Conservation (phyloP, 106 monocot species). For the Vanilla planifolia region DNA sequence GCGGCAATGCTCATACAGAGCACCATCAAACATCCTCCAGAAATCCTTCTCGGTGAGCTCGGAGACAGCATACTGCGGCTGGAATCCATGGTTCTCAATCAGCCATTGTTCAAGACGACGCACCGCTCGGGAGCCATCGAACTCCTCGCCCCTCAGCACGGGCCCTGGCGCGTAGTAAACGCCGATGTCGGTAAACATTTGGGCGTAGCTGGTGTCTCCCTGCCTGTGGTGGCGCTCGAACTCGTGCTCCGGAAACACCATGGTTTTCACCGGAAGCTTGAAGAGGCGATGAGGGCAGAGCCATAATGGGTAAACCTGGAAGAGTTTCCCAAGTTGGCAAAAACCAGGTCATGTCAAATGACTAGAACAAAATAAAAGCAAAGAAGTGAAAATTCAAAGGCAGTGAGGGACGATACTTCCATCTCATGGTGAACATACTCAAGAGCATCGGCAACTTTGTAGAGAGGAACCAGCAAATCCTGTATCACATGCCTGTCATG, state of each 20-base stretch:
- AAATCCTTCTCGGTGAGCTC: conserved; percentile 42
- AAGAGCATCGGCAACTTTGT: conserved; percentile 28
- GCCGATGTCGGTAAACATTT: conserved; percentile 39
- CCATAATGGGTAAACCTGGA: conserved; percentile 31
- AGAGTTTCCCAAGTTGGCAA: background rate
- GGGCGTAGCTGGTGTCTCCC: conserved; percentile 39
- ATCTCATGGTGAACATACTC: conserved; percentile 24
- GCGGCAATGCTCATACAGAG: conserved; percentile 32
- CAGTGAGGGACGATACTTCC: no score
- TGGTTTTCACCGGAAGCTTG: conserved; percentile 27
- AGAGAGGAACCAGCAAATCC: conserved; percentile 29
- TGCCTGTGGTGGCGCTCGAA: conserved; percentile 28
- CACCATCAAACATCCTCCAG: conserved; percentile 38
- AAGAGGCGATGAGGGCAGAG: conserved; percentile 25
- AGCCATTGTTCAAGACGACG: conserved; percentile 26
- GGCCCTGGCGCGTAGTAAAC: conserved; percentile 21
- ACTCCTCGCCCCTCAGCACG: conserved; percentile 33
- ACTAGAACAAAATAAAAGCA: no score
- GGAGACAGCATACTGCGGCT: conserved; percentile 30
- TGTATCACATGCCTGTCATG: conserved; percentile 39
- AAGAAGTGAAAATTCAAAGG: background rate
- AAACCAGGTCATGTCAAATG: no score
- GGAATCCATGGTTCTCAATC: conserved; percentile 32
- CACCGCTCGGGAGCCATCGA: conserved; percentile 20
- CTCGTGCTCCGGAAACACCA: conserved; percentile 27